Evolutionary conservation across 192 early-diverging fungal species (phyloP).

Genomic region (Coemansia sp.): DNA sequence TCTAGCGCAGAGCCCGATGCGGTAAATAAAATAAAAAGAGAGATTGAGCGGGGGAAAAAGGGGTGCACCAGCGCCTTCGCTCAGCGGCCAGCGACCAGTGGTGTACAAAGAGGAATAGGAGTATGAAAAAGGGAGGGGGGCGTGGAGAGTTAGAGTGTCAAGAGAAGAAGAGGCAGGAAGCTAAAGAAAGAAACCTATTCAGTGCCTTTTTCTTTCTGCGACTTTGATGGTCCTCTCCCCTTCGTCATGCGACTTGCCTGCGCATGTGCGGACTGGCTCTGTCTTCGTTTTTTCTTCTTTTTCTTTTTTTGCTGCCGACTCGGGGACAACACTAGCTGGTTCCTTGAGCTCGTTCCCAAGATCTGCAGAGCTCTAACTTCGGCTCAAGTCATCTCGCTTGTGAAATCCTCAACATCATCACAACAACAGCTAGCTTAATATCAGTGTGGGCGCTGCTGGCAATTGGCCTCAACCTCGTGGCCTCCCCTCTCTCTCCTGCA

Average conservation of each 20-base stretch:
- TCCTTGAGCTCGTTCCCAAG: background rate
- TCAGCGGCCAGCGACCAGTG: background rate
- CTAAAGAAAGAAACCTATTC: background rate
- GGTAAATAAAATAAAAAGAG: background rate
- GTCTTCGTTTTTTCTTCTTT: background rate
- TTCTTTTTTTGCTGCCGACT: background rate
- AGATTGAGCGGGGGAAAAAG: background rate
- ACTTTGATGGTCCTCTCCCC: slow-evolving; percentile 4
- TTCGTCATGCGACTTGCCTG: slow-evolving; percentile 5
- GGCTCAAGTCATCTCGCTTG: background rate
- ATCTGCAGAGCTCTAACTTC: slow-evolving; percentile 11
- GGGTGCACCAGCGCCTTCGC: slow-evolving; percentile 3
- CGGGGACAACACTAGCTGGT: background rate
- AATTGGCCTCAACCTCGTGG: slow-evolving; percentile 1
- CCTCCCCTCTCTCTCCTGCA: background rate
- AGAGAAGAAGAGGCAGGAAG: slow-evolving; percentile 2
- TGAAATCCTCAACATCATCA: background rate
- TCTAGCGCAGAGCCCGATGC: slow-evolving; percentile 3
- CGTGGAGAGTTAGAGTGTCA: background rate
- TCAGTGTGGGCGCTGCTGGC: slow-evolving; percentile 6
- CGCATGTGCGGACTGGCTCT: slow-evolving; percentile 2
- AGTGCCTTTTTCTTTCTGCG: slow-evolving; percentile 6
- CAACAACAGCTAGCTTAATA: background rate
- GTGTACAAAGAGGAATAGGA: background rate
- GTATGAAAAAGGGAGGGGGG: background rate